phyloP scores from a whole-genome alignment of 345 rosid genomes.

The Moricandia arvensis region DNA sequence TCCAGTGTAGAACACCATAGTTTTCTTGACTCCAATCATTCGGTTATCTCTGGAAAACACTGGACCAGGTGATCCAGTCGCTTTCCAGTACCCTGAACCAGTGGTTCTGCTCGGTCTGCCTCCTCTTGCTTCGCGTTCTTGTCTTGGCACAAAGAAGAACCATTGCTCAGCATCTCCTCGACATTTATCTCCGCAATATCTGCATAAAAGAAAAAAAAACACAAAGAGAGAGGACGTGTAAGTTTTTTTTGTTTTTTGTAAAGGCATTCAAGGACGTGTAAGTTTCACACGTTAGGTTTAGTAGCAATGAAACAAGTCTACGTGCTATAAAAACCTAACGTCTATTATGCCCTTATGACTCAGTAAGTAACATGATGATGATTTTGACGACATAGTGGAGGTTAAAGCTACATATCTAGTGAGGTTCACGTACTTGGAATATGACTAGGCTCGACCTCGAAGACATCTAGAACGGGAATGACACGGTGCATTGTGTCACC shows the following conservation, averaged over 20 bases:
- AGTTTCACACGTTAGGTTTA: slow-evolving; percentile 18
- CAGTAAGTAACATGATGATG: not conserved
- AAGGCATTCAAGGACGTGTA: not conserved
- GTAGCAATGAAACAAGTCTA: slow-evolving; percentile 15
- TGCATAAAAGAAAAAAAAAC: slow-evolving; percentile 55
- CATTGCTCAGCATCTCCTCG: slow-evolving; percentile 79
- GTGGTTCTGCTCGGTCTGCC: slow-evolving; percentile 83
- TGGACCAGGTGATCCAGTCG: slow-evolving; percentile 86
- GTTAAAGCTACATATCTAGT: not conserved
- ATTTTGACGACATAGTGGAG: slow-evolving; percentile 4
- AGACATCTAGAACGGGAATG: slow-evolving; percentile 61
- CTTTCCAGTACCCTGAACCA: slow-evolving; percentile 91
- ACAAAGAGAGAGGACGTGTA: not conserved
- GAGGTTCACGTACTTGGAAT: slow-evolving; percentile 60
- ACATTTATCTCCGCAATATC: slow-evolving; percentile 58
- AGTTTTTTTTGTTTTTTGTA: not conserved
- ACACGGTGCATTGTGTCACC: slow-evolving; percentile 51
- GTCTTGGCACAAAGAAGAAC: slow-evolving; percentile 88
- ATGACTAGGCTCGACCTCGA: slow-evolving; percentile 60
- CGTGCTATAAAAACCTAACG: slow-evolving; percentile 14
- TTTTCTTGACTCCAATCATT: slow-evolving; percentile 81
- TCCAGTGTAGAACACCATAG: slow-evolving; percentile 96
- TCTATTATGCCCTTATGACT: not conserved
- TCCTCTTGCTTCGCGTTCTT: slow-evolving; percentile 85
- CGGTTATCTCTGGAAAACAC: slow-evolving; percentile 65